Base-by-base conservation (phyloP, 1,139 yeast species). In the Candida sanyaensis region DNA sequence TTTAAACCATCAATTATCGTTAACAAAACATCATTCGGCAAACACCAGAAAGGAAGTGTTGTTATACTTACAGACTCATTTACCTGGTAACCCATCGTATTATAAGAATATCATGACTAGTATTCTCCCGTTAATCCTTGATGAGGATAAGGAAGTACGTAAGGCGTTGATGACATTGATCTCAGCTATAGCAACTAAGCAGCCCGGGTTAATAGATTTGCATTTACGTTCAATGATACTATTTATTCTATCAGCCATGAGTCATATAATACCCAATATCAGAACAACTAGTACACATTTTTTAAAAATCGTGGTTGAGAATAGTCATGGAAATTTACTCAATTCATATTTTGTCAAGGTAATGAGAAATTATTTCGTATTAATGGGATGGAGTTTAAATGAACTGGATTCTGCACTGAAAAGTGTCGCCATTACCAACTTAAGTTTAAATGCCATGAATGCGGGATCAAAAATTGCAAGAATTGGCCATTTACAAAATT, bases 191-290 rank as follows among this genome's bases (percentile, higher is more conserved):
- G 80, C 81, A 1, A 60, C 64, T 12, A 68, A 69, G 21, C 86
- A 83, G 53, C 76, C 79, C 0, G 81, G 81, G 6, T 69, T 84
- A n/a, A 68, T 88, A 50, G 81, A 79, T 50, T 72, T 91, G 23
- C 95, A 92, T 65, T 75, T 86, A 43, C 74, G 84, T 29, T 71
- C 85, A 6, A 66, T 92, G 3, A 77, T 88, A 31, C 71, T 93
- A 30, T 92, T 88, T 62, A 76, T 92, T n/a, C 88, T 88, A 58
- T 86, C 95, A 46, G 96, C 97, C 11, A 93, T 93, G 98, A 88
- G 98, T 13, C 97, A 93, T 62, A 86, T 93, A 41, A 80, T 78
- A 34, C 85, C 92, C 0, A 83, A 82, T 7, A 82, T 91, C 36
- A 78, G 96, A 42, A 80, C 81, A 45, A 87, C 85, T 54, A 81